Conservation (phyloP, 1,139 yeast genomes). For the Diutina sp. region DNA sequence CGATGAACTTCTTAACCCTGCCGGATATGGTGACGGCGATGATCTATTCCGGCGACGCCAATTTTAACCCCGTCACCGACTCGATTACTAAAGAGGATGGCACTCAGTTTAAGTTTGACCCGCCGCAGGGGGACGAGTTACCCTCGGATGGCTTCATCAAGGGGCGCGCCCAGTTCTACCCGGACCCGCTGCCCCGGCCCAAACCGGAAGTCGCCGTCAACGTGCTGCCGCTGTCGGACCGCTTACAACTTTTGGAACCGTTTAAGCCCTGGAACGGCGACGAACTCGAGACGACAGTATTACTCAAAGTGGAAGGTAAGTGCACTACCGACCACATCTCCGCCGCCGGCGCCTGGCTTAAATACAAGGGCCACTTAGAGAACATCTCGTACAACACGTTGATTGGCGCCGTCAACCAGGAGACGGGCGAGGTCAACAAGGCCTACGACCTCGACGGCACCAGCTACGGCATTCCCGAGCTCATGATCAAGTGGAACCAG, state of each 20-base stretch:
- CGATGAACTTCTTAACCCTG: slow-evolving; percentile 92
- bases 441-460: slow-evolving; percentile 83
- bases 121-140: slow-evolving; percentile 69
- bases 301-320: slow-evolving; percentile 90
- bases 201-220: slow-evolving; percentile 53
- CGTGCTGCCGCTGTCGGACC: slow-evolving; percentile 64
- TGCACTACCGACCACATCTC: slow-evolving; percentile 98
- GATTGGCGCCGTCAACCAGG: slow-evolving; percentile 94
- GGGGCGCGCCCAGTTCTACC: slow-evolving; percentile 79
- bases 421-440: slow-evolving; percentile 88
- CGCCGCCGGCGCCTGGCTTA: slow-evolving; percentile 99
- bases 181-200: slow-evolving; percentile 67
- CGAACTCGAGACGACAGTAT: slow-evolving; percentile 63
- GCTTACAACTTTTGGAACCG: slow-evolving; percentile 71
- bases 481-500: slow-evolving; percentile 90
- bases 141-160: slow-evolving; percentile 69
- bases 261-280: slow-evolving; percentile 77
- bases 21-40: slow-evolving; percentile 96
- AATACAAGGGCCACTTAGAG: slow-evolving; percentile 94
- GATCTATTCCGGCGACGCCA: slow-evolving; percentile 85
- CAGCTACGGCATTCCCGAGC: slow-evolving; percentile 76
- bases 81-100: slow-evolving; percentile 56
- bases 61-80: slow-evolving; percentile 81
- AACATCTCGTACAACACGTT: slow-evolving; percentile 90
- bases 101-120: slow-evolving; percentile 53